Evolutionary conservation across 139 green algal species (phyloP), one percentile per base, ranked within the genome.

Genomic region (Chlamydomonas sp.): DNA sequence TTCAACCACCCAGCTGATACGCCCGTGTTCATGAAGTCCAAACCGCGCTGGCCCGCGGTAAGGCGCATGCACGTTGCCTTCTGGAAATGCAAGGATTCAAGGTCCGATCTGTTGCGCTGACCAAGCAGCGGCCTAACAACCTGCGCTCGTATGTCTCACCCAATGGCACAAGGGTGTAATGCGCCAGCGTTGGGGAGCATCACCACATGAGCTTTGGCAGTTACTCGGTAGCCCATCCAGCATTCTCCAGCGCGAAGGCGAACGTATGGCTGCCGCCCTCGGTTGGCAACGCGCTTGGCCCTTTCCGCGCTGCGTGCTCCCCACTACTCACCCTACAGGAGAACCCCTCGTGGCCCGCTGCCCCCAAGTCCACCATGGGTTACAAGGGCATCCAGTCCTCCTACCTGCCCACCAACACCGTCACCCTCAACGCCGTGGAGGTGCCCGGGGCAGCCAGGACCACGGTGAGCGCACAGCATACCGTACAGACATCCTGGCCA

Each of bases 331-430:
- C 31, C 31, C 31, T 49, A 49, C 31, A 79, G 71, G 82, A 86
- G 69, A 86, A 86, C 60, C 82, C 82, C 71, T 80, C 82, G 2
- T 86, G 82, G 82, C 82, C 74, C 0, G 74, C 75, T 5, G 78
- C 59, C 31, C 64, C 73, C 9, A 77, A 82, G 31, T 75, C 84
- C 60, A 82, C 84, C 31, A 83, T 81, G 86, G 92, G 92, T 1
- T 95, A 92, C 89, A 96, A 95, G 86, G 92, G 94, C 69, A 95
- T 94, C 69, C 75, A 87, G n/a, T 94, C 92, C 6, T 66, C 86
- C 84, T 96, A 94, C 82, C 92, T 96, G 82, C 92, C 93, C 14
- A 84, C 76, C 61, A 91, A 79, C 81, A 94, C 91, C 0, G 92
- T 95, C 17, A 73, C 75, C 5, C 58, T 95, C 5, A 91, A 90